These are phyloP conservation scores for Debaryomyces prosopidis DNA, from an alignment of 805 yeast species.

Conservation along the genomic window DNA sequence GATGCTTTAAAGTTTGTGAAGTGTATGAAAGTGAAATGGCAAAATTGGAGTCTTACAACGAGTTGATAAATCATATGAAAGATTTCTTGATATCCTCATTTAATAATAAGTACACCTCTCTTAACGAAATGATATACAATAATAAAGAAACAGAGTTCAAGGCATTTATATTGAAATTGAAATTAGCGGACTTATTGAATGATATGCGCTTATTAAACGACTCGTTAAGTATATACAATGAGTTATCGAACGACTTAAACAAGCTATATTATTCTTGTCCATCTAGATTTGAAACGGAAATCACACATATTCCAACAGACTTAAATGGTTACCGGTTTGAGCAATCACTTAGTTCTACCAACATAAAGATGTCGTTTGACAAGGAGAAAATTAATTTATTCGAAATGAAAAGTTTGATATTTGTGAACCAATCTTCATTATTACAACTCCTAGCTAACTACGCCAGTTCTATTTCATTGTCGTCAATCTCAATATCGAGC, in stretches of 20 bases:
- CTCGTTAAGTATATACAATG: conserved; percentile 53
- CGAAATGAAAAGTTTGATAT: conserved; percentile 29
- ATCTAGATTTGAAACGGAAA: conserved; percentile 2
- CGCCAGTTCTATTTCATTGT: conserved; percentile 40
- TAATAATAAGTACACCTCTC: conserved; percentile 21
- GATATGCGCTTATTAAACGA: conserved; percentile 62
- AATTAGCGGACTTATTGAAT: conserved; percentile 52
- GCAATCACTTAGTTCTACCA: conserved; percentile 11
- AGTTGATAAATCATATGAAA: conserved; percentile 46
- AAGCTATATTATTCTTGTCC: conserved; percentile 2
- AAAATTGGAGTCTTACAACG: conserved; percentile 52
- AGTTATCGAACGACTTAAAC: conserved; percentile 34
- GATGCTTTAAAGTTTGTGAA: conserved; percentile 42
- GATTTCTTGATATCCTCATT: conserved; percentile 55
- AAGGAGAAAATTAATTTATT: conserved; percentile 20
- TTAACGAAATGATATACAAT: conserved; percentile 12
- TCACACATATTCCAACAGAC: conserved; percentile 5
- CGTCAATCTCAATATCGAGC: conserved; percentile 40
- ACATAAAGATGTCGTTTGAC: conserved; percentile 1
- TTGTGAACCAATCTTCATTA: conserved; percentile 35
- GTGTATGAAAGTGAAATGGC: conserved; percentile 33
- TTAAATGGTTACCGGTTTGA: conserved; percentile 11
- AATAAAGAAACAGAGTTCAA: conserved; percentile 31
- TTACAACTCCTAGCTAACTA: conserved; percentile 36
- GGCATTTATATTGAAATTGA: conserved; percentile 47